Percentiles rank a stretch among this genome's conserved stretches.
These are phyloP conservation scores for Colletotrichum sojae DNA, from an alignment of 2,329 filamentous ascomycete species.

Conservation along the genomic window DNA sequence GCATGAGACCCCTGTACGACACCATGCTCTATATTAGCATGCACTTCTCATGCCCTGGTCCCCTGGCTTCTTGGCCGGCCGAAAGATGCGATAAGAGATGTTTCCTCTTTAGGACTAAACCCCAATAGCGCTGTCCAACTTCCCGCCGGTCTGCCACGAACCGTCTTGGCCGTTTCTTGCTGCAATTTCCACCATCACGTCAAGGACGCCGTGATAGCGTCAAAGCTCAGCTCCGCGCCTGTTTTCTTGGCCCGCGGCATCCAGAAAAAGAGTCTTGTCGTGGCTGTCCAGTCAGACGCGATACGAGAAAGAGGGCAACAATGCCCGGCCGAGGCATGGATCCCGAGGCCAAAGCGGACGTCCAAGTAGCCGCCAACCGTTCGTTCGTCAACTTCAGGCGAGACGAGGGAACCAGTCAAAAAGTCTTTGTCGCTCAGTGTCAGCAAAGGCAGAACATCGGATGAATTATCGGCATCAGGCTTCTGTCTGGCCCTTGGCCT, in stretches of 20 bases:
- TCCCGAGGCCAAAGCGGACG: conserved; percentile 25
- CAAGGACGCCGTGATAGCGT: conserved; percentile 34
- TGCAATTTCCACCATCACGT: conserved; percentile 40
- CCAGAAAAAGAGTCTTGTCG: conserved; percentile 1
- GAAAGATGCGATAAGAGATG: conserved; percentile 32
- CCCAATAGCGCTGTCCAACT: conserved; percentile 3
- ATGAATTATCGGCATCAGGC: neutral
- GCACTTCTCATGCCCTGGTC: too few relatives aligned
- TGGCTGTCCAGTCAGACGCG: neutral
- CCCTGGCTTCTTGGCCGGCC: conserved; percentile 20
- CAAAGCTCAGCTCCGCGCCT: conserved; percentile 36
- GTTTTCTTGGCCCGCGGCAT: conserved; percentile 20
- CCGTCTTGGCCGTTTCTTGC: conserved; percentile 33
- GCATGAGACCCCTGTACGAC: conserved; percentile 32
- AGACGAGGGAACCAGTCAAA: neutral
- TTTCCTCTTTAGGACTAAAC: conserved; percentile 38
- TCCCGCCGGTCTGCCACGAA: conserved; percentile 21
- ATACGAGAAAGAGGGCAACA: conserved; percentile 33
- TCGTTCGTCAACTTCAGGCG: neutral
- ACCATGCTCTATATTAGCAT: neutral
- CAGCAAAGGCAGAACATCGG: neutral
- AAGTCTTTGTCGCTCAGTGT: neutral
- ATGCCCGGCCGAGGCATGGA: conserved; percentile 15
- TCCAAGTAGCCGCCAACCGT: too few relatives aligned
- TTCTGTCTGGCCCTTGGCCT: neutral